Evolutionary conservation across 331 rosid genomes (phyloP).

Genomic region (Arachis monticola): DNA sequence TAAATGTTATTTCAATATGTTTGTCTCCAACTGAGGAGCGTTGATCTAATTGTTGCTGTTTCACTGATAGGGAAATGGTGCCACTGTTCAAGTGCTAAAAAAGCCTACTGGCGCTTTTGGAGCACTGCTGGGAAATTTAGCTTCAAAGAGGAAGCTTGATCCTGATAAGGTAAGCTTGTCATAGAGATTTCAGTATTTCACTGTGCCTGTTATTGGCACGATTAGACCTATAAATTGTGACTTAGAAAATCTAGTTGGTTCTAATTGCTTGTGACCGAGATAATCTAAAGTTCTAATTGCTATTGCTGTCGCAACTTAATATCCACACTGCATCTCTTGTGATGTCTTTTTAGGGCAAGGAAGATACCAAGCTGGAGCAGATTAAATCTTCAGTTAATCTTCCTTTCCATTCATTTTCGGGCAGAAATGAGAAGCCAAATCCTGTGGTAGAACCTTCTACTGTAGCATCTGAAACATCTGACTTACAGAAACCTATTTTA

Average conservation of each 20-base stretch:
- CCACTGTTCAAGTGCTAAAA: conserved; percentile 64
- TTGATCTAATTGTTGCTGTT: conserved; percentile 29
- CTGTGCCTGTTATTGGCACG: conserved; percentile 7
- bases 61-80: conserved; percentile 56
- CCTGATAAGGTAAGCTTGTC: conserved; percentile 49
- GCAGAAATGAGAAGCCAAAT: conserved; percentile 47
- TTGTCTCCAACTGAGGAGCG: conserved; percentile 15
- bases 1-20: conserved; percentile 3
- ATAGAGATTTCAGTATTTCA: neutral
- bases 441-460: conserved; percentile 43
- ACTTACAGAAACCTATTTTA: conserved; percentile 31
- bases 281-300: neutral
- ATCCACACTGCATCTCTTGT: neutral
- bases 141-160: conserved; percentile 65
- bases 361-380: conserved; percentile 67
- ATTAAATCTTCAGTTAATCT: conserved; percentile 73
- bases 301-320: conserved; percentile 15
- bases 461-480: conserved; percentile 35
- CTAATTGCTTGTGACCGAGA: too few relatives aligned
- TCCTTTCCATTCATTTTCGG: conserved; percentile 75
- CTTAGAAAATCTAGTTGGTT: too few relatives aligned
- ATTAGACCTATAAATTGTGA: neutral
- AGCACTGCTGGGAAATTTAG: conserved; percentile 62
- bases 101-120: conserved; percentile 77
- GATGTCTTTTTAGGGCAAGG: conserved; percentile 52